Conservation (phyloP, 176 grass and related monocot species). For the Saccharum spontaneum region DNA sequence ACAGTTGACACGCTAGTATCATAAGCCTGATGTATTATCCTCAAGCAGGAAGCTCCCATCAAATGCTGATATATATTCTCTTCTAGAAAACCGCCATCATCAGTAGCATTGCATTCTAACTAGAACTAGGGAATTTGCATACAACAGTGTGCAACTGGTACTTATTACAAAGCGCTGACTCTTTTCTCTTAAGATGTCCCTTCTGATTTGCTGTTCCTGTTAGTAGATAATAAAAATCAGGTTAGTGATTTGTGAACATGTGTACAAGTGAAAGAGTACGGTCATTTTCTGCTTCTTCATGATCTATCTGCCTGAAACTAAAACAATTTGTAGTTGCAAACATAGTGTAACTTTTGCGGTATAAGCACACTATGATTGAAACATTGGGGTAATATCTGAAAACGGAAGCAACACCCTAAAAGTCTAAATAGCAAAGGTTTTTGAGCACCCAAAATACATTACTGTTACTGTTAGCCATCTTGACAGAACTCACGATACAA, state of each 20-base stretch:
- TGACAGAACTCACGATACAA: not conserved
- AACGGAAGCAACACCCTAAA: not conserved
- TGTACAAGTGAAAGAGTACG: not conserved
- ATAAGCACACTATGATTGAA: not conserved
- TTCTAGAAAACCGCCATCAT: not conserved
- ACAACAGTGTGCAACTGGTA: not conserved
- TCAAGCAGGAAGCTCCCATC: not conserved
- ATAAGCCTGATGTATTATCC: not conserved
- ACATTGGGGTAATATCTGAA: not conserved
- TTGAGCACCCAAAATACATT: not conserved
- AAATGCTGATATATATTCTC: conserved; percentile 12
- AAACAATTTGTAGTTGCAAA: not conserved
- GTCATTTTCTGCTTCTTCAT: not conserved
- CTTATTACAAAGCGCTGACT: not conserved
- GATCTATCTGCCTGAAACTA: not conserved
- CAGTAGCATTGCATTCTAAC: not conserved
- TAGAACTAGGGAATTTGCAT: conserved; percentile 7
- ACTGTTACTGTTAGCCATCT: not conserved
- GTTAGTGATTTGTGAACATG: not conserved
- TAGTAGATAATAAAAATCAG: conserved; percentile 28
- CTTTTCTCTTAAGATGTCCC: conserved; percentile 27
- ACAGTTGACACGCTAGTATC: not conserved
- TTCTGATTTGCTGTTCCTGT: conserved; percentile 42
- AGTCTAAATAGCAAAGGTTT: conserved; percentile 1
- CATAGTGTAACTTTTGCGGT: not conserved